Conservation (phyloP, 2,329 filamentous ascomycete genomes). For the Colletotrichum sp. region DNA sequence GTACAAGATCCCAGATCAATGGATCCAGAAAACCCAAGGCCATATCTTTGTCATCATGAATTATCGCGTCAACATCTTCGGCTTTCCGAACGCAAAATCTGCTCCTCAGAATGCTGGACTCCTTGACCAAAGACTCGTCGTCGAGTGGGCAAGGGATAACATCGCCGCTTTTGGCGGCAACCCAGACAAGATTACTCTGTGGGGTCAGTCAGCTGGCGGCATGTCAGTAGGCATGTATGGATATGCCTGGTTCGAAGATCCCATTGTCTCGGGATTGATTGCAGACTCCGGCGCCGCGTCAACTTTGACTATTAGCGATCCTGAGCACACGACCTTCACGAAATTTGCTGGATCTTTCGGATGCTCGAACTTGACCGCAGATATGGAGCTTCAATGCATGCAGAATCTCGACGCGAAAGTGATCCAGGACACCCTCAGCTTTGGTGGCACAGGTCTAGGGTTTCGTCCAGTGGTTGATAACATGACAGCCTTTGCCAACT, state of each 20-base stretch:
- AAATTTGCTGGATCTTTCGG: neutral
- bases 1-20: slow-evolving; percentile 25
- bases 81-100: slow-evolving; percentile 30
- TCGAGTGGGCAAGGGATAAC: slow-evolving; percentile 39
- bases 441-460: neutral
- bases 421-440: neutral
- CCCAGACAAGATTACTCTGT: slow-evolving; percentile 23
- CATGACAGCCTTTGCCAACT: slow-evolving; percentile 1
- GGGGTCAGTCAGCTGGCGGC: slow-evolving; percentile 2
- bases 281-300: slow-evolving; percentile 6
- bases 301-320: neutral
- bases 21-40: slow-evolving; percentile 24
- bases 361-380: neutral
- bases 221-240: slow-evolving; percentile 11
- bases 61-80: slow-evolving; percentile 33
- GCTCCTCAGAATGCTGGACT: slow-evolving; percentile 32
- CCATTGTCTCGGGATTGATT: slow-evolving; percentile 3
- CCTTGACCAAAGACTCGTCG: slow-evolving; percentile 35
- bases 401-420: neutral
- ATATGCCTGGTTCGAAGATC: slow-evolving; percentile 2
- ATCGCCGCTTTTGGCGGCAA: slow-evolving; percentile 38
- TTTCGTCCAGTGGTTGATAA: neutral
- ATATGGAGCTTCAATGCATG: neutral
- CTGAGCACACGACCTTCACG: neutral
- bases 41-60: slow-evolving; percentile 34